Conservation (phyloP, 2,329 filamentous ascomycete species). For the Claviceps digitariae region DNA sequence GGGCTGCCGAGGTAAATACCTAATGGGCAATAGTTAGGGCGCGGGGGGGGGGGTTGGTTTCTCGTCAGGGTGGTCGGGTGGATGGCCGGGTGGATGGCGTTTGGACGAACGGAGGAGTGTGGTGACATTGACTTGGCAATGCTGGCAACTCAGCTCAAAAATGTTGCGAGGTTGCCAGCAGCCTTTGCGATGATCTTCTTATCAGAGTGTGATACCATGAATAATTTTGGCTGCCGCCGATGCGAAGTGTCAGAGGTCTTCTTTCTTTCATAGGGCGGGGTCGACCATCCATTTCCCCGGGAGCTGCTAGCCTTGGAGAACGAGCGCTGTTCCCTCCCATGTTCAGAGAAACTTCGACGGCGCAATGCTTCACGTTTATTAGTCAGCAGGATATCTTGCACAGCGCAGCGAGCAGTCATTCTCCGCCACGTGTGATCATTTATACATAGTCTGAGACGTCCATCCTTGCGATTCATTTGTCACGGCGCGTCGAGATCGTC, state of each 20-base stretch:
- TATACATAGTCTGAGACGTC: background rate
- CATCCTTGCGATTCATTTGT: background rate
- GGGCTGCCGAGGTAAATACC: background rate
- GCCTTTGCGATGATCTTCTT: no score
- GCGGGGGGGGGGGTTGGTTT: no score
- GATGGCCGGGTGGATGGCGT: background rate
- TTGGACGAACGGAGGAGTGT: background rate
- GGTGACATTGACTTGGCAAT: background rate
- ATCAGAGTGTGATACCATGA: no score
- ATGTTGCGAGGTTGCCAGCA: no score
- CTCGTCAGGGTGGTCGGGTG: background rate
- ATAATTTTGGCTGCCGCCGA: no score
- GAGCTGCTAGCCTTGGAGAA: background rate
- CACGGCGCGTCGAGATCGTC: background rate
- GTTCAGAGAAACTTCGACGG: background rate
- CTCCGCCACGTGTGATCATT: background rate
- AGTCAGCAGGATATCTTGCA: background rate
- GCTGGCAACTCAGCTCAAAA: background rate
- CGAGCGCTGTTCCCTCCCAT: background rate
- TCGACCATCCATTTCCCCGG: background rate
- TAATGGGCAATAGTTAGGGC: no score
- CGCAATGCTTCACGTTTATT: background rate
- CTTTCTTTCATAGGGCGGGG: no score
- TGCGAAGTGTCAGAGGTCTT: no score
- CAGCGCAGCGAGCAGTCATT: background rate